Conservation (phyloP, 2,329 filamentous ascomycete genomes). For the Aspergillus calidoustus region DNA sequence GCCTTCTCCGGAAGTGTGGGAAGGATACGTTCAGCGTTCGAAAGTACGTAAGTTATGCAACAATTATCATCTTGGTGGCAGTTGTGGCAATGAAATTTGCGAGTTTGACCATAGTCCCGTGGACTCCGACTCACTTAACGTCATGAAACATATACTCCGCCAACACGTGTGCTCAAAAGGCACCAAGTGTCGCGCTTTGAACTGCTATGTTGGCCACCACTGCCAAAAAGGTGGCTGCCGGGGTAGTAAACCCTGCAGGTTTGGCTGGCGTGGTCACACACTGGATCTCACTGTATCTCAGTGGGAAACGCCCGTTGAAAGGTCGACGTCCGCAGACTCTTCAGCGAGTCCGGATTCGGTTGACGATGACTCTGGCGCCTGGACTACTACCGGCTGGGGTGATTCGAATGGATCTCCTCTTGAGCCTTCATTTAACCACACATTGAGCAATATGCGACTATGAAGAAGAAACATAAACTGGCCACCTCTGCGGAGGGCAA, state of each 20-base stretch:
- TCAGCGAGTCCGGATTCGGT: constrained; percentile 4
- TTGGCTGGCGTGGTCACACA: constrained; percentile 32
- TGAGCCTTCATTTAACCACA: neutral
- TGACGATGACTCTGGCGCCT: neutral
- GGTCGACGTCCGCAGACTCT: neutral
- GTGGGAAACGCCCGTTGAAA: constrained; percentile 32
- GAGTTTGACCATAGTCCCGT: constrained; percentile 54
- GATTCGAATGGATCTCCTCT: neutral
- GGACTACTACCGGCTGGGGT: neutral
- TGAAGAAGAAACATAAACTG: neutral
- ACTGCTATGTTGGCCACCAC: constrained; percentile 54
- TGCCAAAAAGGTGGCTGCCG: constrained; percentile 41
- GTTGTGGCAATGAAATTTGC: constrained; percentile 46
- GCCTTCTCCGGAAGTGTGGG: constrained; percentile 44
- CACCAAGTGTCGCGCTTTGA: constrained; percentile 46
- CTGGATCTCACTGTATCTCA: constrained; percentile 30
- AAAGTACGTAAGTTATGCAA: constrained; percentile 55
- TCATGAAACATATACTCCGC: constrained; percentile 52
- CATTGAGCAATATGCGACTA: neutral
- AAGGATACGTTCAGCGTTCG: constrained; percentile 45
- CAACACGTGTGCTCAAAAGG: constrained; percentile 48
- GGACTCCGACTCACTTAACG: constrained; percentile 43
- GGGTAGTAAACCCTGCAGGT: constrained; percentile 37
- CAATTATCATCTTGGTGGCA: constrained; percentile 49
- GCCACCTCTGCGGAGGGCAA: neutral